Evolutionary conservation across 1,139 yeast species (phyloP).

Genomic region (Yamadazyma songkhlaensis): DNA sequence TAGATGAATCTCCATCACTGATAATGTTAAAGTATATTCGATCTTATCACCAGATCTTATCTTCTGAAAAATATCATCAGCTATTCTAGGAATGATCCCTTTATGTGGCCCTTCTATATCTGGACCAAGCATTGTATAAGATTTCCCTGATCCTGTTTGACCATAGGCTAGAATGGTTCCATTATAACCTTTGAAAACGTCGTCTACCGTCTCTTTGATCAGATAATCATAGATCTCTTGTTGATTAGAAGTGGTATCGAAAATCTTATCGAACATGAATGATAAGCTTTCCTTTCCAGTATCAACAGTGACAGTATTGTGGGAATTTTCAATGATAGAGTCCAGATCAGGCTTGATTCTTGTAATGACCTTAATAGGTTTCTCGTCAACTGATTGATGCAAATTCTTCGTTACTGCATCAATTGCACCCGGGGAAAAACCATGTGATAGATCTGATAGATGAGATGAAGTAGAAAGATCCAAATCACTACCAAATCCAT

Average conservation of each 20-base stretch:
- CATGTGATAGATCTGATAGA: no score
- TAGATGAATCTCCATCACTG: slow-evolving; percentile 81
- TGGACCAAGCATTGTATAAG: slow-evolving; percentile 81
- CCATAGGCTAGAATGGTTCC: slow-evolving; percentile 88
- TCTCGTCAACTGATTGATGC: neutral
- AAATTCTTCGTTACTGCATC: neutral
- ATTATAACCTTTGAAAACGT: slow-evolving; percentile 74
- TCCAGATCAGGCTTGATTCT: slow-evolving; percentile 54
- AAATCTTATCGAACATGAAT: slow-evolving; percentile 70
- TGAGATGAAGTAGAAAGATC: no score
- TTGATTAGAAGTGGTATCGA: slow-evolving; percentile 50
- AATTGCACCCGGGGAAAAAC: neutral
- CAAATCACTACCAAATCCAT: no score
- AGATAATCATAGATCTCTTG: slow-evolving; percentile 62
- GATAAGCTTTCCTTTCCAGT: slow-evolving; percentile 22
- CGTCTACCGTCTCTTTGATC: slow-evolving; percentile 58
- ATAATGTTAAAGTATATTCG: slow-evolving; percentile 68
- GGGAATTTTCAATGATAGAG: slow-evolving; percentile 14
- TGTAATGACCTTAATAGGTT: slow-evolving; percentile 60
- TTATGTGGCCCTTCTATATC: slow-evolving; percentile 33
- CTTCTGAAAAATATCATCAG: slow-evolving; percentile 59
- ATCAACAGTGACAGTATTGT: slow-evolving; percentile 27
- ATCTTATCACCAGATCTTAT: slow-evolving; percentile 52
- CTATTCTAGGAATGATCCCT: slow-evolving; percentile 76
- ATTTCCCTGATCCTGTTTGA: slow-evolving; percentile 86